These are phyloP conservation scores for Dendrocalamus latiflorus DNA, from an alignment of 202 grass and related monocot species.

Conservation along the genomic window DNA sequence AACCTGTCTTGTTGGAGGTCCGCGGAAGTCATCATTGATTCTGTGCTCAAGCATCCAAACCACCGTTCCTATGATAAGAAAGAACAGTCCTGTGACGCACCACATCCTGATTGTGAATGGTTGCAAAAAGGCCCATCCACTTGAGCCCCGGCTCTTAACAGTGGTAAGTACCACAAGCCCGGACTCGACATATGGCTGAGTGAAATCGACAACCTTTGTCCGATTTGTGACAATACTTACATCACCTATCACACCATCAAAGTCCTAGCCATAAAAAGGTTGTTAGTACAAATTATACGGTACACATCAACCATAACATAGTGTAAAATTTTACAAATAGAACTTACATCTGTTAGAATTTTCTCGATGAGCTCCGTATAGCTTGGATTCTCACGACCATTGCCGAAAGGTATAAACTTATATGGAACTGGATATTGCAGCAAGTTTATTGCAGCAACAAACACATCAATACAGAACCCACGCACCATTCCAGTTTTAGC, in stretches of 20 bases:
- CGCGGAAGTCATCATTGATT: constrained; percentile 88
- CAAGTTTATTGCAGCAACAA: constrained; percentile 66
- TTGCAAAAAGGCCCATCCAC: constrained; percentile 74
- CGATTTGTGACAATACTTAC: constrained; percentile 67
- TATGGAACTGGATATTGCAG: constrained; percentile 67
- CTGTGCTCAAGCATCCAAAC: constrained; percentile 88
- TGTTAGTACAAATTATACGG: background rate
- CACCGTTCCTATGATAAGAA: constrained; percentile 66
- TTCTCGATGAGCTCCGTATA: constrained; percentile 43
- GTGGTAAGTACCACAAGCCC: constrained; percentile 75
- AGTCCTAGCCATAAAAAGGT: constrained; percentile 41
- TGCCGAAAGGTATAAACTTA: constrained; percentile 53
- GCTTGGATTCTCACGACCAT: constrained; percentile 59
- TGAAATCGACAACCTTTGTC: constrained; percentile 81
- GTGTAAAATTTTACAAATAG: constrained; percentile 21
- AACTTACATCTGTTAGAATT: constrained; percentile 62
- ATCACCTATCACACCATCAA: constrained; percentile 75
- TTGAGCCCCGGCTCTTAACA: constrained; percentile 54
- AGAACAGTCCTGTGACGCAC: constrained; percentile 65
- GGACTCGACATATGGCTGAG: constrained; percentile 65
- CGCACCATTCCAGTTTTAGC: constrained; percentile 30
- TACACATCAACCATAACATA: constrained; percentile 5
- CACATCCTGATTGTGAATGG: constrained; percentile 88
- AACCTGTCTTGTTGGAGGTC: constrained; percentile 63
- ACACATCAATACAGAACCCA: constrained; percentile 82